These are phyloP conservation scores for Phialocephala subalpina DNA, from an alignment of 2,329 filamentous ascomycete species.

Conservation along the genomic window DNA sequence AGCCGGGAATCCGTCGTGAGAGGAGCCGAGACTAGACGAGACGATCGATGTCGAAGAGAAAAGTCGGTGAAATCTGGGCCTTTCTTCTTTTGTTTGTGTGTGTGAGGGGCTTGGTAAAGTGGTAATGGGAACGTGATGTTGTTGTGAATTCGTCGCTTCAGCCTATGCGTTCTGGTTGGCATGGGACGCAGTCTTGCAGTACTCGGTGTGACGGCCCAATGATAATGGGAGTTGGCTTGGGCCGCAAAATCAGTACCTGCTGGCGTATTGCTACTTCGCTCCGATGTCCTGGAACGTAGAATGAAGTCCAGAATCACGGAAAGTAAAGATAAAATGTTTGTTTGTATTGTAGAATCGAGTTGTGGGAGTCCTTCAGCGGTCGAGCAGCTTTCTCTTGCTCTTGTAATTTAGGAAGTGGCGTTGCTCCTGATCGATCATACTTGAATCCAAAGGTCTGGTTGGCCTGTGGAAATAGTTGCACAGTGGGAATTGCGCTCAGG, in stretches of 20 bases:
- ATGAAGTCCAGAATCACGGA: too few species aligned
- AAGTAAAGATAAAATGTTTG: too few species aligned
- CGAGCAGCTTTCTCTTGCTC: constrained; percentile 14
- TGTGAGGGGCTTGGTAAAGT: background rate
- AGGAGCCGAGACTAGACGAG: background rate
- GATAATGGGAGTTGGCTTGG: too few species aligned
- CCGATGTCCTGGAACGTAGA: too few species aligned
- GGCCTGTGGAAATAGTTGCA: constrained; percentile 2
- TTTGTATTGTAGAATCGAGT: background rate
- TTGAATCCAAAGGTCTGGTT: constrained; percentile 7
- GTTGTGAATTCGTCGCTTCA: too few species aligned
- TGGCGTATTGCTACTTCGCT: too few species aligned
- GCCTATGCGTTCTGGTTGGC: too few species aligned
- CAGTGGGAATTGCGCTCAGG: background rate
- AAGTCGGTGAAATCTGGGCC: too few species aligned
- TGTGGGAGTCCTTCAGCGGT: constrained; percentile 1
- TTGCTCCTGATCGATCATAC: constrained; percentile 12
- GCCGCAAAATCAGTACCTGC: too few species aligned
- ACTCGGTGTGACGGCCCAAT: too few species aligned
- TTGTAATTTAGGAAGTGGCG: constrained; percentile 14
- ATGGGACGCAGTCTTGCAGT: too few species aligned
- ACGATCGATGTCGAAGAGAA: background rate
- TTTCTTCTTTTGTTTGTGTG: background rate
- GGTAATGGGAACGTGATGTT: background rate
- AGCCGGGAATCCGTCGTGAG: background rate